phyloP scores from a whole-genome alignment of 225 moss, liverwort and hornwort genomes.

The Pseudoscleropodium purum region DNA sequence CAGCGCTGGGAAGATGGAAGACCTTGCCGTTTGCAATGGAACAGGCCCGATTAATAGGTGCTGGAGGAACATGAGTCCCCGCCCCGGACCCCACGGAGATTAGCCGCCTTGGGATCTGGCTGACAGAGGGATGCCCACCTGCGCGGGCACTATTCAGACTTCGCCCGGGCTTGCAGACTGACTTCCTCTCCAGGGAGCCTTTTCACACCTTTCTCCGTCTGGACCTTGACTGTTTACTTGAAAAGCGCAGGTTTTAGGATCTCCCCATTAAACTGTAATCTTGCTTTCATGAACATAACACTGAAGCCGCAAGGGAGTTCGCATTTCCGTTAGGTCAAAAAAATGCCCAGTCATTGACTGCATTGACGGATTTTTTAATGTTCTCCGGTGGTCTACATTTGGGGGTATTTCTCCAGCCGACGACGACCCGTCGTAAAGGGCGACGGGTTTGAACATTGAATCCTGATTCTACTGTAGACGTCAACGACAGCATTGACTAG shows the following conservation, averaged over 20 bases:
- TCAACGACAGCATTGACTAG: conserved; percentile 4
- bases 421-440: conserved; percentile 12
- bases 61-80: neutral
- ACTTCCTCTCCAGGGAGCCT: neutral
- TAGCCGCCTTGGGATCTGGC: neutral
- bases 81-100: neutral
- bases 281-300: neutral
- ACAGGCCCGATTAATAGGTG: neutral
- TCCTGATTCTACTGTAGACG: neutral
- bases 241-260: neutral
- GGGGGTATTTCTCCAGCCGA: neutral
- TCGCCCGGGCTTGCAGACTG: neutral
- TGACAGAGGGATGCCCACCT: neutral
- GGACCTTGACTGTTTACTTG: neutral
- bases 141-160: neutral
- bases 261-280: neutral
- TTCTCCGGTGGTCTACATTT: neutral
- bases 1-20: neutral
- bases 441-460: neutral
- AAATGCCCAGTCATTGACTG: neutral
- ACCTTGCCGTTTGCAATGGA: neutral
- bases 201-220: neutral
- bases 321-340: neutral
- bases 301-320: neutral
- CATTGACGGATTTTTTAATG: neutral